Percentiles rank a stretch among this genome's conserved stretches.
Conservation (phyloP, 192 early-diverging fungal species). For the Backusella psychrophila region DNA sequence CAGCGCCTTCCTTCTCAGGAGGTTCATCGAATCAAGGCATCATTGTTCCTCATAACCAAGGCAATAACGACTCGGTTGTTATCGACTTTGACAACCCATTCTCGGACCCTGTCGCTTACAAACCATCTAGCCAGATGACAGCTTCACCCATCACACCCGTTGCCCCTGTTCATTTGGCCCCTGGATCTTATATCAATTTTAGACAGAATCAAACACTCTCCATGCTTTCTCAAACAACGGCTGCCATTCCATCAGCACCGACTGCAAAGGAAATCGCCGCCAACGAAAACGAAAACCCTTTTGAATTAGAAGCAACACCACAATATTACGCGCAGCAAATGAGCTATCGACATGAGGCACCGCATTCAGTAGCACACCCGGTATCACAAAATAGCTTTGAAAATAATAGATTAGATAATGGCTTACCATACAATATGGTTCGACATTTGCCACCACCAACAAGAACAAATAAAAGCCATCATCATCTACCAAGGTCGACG, state of each 20-base stretch:
- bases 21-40: not conserved
- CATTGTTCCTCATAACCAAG: not conserved
- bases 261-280: slow-evolving; percentile 14
- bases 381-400: not conserved
- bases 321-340: not conserved
- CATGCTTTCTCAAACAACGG: not conserved
- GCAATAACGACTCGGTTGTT: not conserved
- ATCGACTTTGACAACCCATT: not conserved
- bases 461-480: not conserved
- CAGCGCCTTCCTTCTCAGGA: not conserved
- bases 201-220: not conserved
- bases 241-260: slow-evolving; percentile 17
- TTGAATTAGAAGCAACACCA: not conserved
- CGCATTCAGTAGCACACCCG: not conserved
- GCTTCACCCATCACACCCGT: not conserved
- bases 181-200: not conserved
- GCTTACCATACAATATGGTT: not conserved
- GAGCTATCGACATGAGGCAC: not conserved
- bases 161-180: not conserved
- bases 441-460: not conserved
- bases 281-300: not conserved
- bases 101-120: not conserved
- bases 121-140: not conserved
- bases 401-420: not conserved
- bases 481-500: not conserved